A percentile compares a stretch with the other conserved stretches of the same genome.
Conservation (phyloP, 176 grass and related monocot genomes). For the Microstegium vimineum region DNA sequence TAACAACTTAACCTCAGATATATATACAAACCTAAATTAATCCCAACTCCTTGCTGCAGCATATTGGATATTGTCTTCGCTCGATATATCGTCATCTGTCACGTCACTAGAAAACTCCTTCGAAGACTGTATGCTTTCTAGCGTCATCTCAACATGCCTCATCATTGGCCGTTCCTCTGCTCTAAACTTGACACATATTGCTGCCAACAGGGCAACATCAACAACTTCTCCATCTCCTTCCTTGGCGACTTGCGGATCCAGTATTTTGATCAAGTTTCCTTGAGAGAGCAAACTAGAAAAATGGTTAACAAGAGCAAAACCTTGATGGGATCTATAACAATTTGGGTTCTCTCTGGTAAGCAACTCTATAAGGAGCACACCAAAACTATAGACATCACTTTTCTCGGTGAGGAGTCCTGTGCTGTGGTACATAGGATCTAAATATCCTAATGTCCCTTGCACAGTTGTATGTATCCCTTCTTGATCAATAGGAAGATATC, state of each 20-base stretch:
- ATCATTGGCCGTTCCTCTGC: not conserved
- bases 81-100: not conserved
- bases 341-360: conserved; percentile 29
- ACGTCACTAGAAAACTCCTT: not conserved
- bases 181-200: conserved; percentile 16
- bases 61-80: not conserved
- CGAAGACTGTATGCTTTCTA: not conserved
- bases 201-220: not conserved
- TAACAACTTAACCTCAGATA: not conserved
- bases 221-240: conserved; percentile 2
- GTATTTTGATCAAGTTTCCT: not conserved
- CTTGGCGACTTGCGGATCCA: not conserved
- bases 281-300: not conserved
- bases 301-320: not conserved
- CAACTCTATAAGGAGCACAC: conserved; percentile 44
- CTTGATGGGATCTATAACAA: not conserved
- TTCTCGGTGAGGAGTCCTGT: conserved; percentile 33
- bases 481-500: conserved; percentile 31
- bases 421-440: conserved; percentile 34
- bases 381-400: conserved; percentile 47
- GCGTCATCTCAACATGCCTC: not conserved
- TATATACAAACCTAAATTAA: not conserved
- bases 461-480: conserved; percentile 16
- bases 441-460: conserved; percentile 38
- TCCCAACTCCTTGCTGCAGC: not conserved